Base-by-base conservation (phyloP, 129 eudicot species). In the Flaveria bidentis region DNA sequence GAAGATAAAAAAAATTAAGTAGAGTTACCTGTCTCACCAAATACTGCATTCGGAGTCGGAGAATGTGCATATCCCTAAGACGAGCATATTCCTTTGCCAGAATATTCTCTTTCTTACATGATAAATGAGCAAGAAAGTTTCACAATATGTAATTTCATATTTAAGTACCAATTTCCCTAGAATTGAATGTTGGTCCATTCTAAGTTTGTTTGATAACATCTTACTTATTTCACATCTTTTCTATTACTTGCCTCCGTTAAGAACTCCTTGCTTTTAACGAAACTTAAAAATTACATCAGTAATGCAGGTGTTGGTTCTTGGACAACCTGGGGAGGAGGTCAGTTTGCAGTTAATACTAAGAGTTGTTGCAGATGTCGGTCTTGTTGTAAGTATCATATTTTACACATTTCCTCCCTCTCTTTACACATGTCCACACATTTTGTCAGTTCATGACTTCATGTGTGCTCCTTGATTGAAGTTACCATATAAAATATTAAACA, bases 331-430 rank as follows among this genome's bases (percentile, higher is more conserved):
- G 80, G 97, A 87, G 85, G 98, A 88, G 72, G 78, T 91, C 67
- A 91, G 88, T 81, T 80, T 94, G 86, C 93, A 94, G 81, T 83
- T 94, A 69, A 91, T 94, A 63, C 90, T 94, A 46, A 83, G 98
- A 86, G 96, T 94, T 60, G 98, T 94, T 22, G 97, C 98, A 51
- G 98, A 94, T 80, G 96, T 94, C 74, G 98, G 98, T 62, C 91
- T 94, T 79, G 90, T 94, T 81, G 98, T 91, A 84, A 88, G 98
- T 84, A 80, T 73, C 25, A 73, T 66, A 45, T 65, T 65, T 55
- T 45, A 61, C 82, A 39, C 66, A 70, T 46, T 3, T 57, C 30
- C 56, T 10, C n/a, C 30, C 56, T 10, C n/a, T 3, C 42, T 45
- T 4, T 26, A 64, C 52, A 20, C 44, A 9, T 71, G 16, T 36